These are phyloP conservation scores for Myriangium duriaei DNA, from an alignment of 2,329 filamentous ascomycete genomes.

Conservation along the genomic window DNA sequence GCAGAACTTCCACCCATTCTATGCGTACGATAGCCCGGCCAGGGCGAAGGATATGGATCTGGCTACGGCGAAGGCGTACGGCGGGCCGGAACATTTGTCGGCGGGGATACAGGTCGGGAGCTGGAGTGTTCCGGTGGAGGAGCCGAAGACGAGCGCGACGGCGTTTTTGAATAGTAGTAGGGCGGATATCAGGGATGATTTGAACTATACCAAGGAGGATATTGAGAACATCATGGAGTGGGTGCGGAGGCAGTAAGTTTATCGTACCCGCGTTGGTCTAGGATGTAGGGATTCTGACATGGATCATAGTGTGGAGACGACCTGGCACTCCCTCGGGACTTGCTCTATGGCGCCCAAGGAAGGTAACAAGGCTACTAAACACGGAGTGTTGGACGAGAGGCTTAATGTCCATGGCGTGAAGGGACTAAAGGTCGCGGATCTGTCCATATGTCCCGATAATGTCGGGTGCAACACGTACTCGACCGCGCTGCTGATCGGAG, in stretches of 20 bases:
- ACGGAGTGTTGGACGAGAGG: slow-evolving; percentile 64
- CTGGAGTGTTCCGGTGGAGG: slow-evolving; percentile 51
- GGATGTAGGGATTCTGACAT: too few relatives aligned
- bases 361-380: slow-evolving; percentile 69
- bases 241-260: slow-evolving; percentile 27
- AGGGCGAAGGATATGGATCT: slow-evolving; percentile 62
- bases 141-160: slow-evolving; percentile 38
- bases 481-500: slow-evolving; percentile 61
- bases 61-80: slow-evolving; percentile 61
- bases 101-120: slow-evolving; percentile 57
- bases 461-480: slow-evolving; percentile 52
- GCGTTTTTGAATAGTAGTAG: slow-evolving; percentile 51
- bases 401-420: slow-evolving; percentile 68
- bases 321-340: slow-evolving; percentile 56
- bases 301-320: slow-evolving; percentile 53
- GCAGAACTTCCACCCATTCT: slow-evolving; percentile 54
- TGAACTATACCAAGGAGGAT: slow-evolving; percentile 53
- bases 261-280: too few relatives aligned
- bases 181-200: slow-evolving; percentile 46
- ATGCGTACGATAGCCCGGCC: slow-evolving; percentile 56
- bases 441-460: slow-evolving; percentile 67
- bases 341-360: slow-evolving; percentile 66
- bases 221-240: slow-evolving; percentile 55
- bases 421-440: slow-evolving; percentile 64
- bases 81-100: slow-evolving; percentile 57